phyloP scores from a whole-genome alignment of 768 basidiomycete species.

The Tubosaeta sp. region DNA sequence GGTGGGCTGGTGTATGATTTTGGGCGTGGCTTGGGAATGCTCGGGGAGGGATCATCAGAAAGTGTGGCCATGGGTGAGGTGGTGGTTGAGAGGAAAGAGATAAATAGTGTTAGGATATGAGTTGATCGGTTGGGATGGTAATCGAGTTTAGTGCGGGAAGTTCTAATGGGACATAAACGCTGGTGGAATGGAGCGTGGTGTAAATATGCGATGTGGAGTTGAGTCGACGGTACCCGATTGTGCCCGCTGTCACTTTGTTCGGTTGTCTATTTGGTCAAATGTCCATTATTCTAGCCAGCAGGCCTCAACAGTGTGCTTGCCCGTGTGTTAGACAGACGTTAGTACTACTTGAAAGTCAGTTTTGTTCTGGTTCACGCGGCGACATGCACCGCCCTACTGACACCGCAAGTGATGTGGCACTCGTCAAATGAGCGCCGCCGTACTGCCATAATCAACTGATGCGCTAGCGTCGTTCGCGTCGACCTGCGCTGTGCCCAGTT shows the following conservation, averaged over 20 bases:
- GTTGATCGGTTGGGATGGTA: background rate
- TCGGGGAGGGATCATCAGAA: background rate
- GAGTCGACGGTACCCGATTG: background rate
- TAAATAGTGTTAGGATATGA: background rate
- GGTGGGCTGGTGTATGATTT: conserved; percentile 17
- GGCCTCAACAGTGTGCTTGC: background rate
- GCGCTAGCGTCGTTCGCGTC: no score
- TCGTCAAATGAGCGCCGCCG: background rate
- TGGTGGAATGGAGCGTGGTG: background rate
- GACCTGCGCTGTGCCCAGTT: no score
- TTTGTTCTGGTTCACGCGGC: no score
- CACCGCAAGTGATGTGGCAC: background rate
- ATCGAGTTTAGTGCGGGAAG: background rate
- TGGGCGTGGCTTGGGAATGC: conserved; percentile 1
- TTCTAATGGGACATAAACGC: background rate
- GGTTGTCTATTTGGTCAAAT: background rate
- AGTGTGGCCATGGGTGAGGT: background rate
- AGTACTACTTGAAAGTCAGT: no score
- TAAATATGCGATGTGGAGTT: background rate
- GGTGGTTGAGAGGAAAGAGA: background rate
- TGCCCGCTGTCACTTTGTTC: background rate
- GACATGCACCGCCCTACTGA: background rate
- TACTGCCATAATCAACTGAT: background rate
- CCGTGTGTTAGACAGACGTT: background rate
- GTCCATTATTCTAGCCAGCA: background rate